Percentiles rank a stretch among this genome's conserved stretches.
Evolutionary conservation across 106 monocot genomes (phyloP).

Genomic region (Posidonia australis): DNA sequence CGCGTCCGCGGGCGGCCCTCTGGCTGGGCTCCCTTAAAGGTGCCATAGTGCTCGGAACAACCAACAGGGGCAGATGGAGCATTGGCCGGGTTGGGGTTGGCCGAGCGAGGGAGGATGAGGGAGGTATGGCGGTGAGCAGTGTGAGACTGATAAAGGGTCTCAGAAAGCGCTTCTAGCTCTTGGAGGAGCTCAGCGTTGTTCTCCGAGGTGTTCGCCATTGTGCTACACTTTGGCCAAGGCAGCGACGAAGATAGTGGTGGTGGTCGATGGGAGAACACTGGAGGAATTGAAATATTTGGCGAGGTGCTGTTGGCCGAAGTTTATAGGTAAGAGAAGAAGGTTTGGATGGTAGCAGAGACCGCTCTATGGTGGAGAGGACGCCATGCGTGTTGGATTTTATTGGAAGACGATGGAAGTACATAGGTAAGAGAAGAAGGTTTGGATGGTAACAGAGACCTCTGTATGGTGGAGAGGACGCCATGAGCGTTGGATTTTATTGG

Average conservation of each 20-base stretch:
- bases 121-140: conserved; percentile 59
- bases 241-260: too few relatives aligned
- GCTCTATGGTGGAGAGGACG: too few relatives aligned
- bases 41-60: neutral
- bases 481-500: too few relatives aligned
- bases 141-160: conserved; percentile 67
- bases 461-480: too few relatives aligned
- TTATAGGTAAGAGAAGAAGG: neutral
- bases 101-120: conserved; percentile 50
- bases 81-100: neutral
- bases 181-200: conserved; percentile 54
- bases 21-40: neutral
- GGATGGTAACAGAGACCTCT: too few relatives aligned
- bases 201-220: conserved; percentile 14
- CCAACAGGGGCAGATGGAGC: neutral
- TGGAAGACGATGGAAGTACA: neutral
- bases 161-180: conserved; percentile 76
- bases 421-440: neutral
- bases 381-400: too few relatives aligned
- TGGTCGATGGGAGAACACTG: too few relatives aligned
- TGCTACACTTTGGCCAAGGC: neutral
- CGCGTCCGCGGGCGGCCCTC: conserved; percentile 37
- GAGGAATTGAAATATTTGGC: too few relatives aligned
- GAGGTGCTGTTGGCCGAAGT: too few relatives aligned
- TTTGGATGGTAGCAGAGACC: too few relatives aligned